These are phyloP conservation scores for Candida qinlingensis DNA, from an alignment of 805 yeast genomes.

Conservation along the genomic window DNA sequence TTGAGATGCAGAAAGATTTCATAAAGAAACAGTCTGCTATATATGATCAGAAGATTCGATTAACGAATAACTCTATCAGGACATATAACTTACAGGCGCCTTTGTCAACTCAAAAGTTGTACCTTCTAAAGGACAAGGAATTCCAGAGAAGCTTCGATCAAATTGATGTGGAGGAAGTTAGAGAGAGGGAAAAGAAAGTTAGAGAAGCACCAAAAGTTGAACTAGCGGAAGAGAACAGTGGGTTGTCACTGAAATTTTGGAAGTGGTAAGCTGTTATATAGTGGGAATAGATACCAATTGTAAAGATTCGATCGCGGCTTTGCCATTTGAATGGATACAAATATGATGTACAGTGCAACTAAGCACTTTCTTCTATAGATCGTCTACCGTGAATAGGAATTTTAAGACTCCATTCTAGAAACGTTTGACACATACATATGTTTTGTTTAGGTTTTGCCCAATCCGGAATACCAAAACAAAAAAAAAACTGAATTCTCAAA, in stretches of 20 bases:
- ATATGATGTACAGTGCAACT: too few species aligned
- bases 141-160: slow-evolving; percentile 32
- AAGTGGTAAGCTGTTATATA: not conserved
- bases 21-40: slow-evolving; percentile 15
- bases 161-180: slow-evolving; percentile 22
- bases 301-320: too few species aligned
- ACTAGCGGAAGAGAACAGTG: not conserved
- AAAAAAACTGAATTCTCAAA: not conserved
- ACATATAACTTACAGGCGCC: slow-evolving; percentile 66
- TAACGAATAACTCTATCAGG: slow-evolving; percentile 45
- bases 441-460: slow-evolving; percentile 1
- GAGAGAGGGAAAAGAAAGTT: not conserved
- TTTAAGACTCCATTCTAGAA: too few species aligned
- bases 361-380: too few species aligned
- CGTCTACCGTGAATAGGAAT: too few species aligned
- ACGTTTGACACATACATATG: not conserved
- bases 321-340: too few species aligned
- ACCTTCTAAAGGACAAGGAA: slow-evolving; percentile 41
- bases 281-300: not conserved
- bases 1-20: slow-evolving; percentile 13
- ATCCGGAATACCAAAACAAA: not conserved
- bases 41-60: slow-evolving; percentile 28
- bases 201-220: not conserved
- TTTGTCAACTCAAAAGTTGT: slow-evolving; percentile 50
- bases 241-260: slow-evolving; percentile 5